phyloP scores from a whole-genome alignment of 2,329 filamentous ascomycete species.

The Penicillium sp. region DNA sequence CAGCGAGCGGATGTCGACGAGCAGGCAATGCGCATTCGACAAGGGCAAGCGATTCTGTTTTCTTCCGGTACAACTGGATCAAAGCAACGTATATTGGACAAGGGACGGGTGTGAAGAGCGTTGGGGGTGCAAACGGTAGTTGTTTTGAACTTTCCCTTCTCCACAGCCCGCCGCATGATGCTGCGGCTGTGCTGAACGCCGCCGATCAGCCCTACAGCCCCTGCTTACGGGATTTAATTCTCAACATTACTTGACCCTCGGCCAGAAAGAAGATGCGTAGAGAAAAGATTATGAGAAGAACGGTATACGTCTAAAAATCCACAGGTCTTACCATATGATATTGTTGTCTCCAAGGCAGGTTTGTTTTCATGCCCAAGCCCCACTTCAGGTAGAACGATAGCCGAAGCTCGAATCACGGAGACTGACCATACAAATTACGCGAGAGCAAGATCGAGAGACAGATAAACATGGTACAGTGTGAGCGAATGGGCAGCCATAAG shows the following conservation, averaged over 20 bases:
- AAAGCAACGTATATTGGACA: not conserved
- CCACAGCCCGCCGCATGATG: slow-evolving; percentile 42
- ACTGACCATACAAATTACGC: not conserved
- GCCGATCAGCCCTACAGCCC: slow-evolving; percentile 41
- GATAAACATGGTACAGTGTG: not conserved
- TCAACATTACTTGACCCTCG: not conserved
- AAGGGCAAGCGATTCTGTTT: not conserved
- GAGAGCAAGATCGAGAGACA: not conserved
- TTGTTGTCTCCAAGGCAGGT: not conserved
- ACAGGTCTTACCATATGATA: not conserved
- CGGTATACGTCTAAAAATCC: not conserved
- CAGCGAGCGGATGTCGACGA: slow-evolving; percentile 12
- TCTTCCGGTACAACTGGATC: not conserved
- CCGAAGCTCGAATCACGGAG: not conserved
- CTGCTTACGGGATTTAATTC: not conserved
- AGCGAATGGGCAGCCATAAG: too few relatives aligned
- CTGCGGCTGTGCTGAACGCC: slow-evolving; percentile 37
- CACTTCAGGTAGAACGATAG: not conserved
- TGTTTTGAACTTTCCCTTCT: slow-evolving; percentile 45
- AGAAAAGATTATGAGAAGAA: not conserved
- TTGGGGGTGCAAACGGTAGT: slow-evolving; percentile 21
- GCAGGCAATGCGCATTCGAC: slow-evolving; percentile 17
- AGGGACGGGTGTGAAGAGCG: slow-evolving; percentile 13
- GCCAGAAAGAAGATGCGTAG: too few relatives aligned
- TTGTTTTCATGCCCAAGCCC: not conserved